Evolutionary conservation across 805 yeast genomes (phyloP), one percentile per base, ranked within the genome.

Genomic region (Candida qinlingensis): DNA sequence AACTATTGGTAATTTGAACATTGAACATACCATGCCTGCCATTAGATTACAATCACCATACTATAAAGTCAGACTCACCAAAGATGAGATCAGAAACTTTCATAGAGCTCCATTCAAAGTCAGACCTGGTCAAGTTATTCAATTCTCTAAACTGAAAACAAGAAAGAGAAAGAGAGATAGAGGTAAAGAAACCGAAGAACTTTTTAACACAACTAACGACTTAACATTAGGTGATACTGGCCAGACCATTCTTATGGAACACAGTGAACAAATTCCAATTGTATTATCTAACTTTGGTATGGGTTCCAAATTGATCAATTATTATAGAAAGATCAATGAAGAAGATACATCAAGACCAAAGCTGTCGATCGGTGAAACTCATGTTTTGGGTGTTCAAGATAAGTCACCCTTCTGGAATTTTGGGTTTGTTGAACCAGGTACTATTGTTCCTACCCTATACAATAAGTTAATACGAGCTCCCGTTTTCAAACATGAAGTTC

Each of bases 381-480:
- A 87, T 67, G 96, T 94, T 3, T 72, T 94, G 36, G 97, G 97
- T n/a, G 87, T 88, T 1, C 96, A 91, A 63, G 99, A 94, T 67
- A 77, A 95, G 58, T 87, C 96, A 7, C 97, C 99, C 10, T 94
- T 94, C 64, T 94, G 99, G 98, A 94, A 91, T 65, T 94, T 90
- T 70, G 99, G 99, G 1, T 87, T 86, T 69, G 98, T 94, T 7
- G 96, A 89, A 41, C 87, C 90, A 3, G 99, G 99, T 3, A 88
- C 85, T 57, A 80, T 89, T 47, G 97, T 91, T 3, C 98, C 98
- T 1, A 87, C 99, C 0, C 69, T 92, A 42, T 94, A 94, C 69
- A 94, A 92, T 64, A 86, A 89, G 59, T 84, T 94, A 85, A 66
- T 85, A 5, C 72, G 99, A 52, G 97, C 99, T 0, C 99, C 99